A percentile compares a stretch with the other conserved stretches of the same genome.
phyloP scores from a whole-genome alignment of 2,329 filamentous ascomycete genomes.

The Phialocephala subalpina region DNA sequence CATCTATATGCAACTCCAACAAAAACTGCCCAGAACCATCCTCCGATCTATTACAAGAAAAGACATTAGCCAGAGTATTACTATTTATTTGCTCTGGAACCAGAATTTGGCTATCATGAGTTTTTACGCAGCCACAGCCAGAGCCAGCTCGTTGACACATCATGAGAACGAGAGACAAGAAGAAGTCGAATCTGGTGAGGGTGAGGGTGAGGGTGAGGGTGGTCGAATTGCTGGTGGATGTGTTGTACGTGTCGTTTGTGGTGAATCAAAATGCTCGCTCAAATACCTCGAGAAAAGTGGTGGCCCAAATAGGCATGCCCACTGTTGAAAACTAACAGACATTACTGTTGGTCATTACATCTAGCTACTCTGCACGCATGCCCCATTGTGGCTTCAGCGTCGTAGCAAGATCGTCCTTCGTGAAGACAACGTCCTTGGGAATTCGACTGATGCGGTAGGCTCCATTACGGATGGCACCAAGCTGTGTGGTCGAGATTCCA shows the following conservation, averaged over 20 bases:
- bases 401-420: conserved; percentile 66
- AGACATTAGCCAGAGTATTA: conserved; percentile 38
- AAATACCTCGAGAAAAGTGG: conserved; percentile 37
- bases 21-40: conserved; percentile 15
- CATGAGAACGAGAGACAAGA: conserved; percentile 16
- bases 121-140: conserved; percentile 29
- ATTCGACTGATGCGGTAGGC: conserved; percentile 75
- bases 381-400: conserved; percentile 49
- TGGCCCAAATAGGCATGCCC: conserved; percentile 24
- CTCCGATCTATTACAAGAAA: conserved; percentile 37
- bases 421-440: conserved; percentile 70
- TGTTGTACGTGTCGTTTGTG: conserved; percentile 21
- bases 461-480: conserved; percentile 69
- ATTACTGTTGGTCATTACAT: conserved; percentile 33
- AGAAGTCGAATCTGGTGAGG: conserved; percentile 1
- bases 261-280: conserved; percentile 41
- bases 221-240: conserved; percentile 6
- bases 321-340: conserved; percentile 31
- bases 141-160: conserved; percentile 30
- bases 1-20: conserved; percentile 19
- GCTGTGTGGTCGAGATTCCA: conserved; percentile 65
- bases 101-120: conserved; percentile 24
- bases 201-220: not conserved
- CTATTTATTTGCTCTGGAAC: conserved; percentile 16
- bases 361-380: conserved; percentile 41